Evolutionary conservation across 805 yeast species (phyloP), one percentile per base, ranked within the genome.

Genomic region (Maudiozyma bulderi): DNA sequence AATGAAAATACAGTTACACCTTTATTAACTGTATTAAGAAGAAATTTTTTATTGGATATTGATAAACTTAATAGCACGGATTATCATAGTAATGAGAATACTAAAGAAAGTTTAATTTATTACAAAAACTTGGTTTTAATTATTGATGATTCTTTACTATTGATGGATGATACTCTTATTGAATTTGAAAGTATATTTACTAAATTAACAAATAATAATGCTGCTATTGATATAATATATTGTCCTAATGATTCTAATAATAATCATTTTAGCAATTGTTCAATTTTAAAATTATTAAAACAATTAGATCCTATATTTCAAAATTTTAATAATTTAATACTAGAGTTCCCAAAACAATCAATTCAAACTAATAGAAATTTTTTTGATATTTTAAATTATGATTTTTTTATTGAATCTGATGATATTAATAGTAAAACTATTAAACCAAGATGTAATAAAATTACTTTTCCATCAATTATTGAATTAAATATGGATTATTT

Each of bases 401-500:
- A 53, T n/a, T 40, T 53, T 13, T 49, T 48, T 35, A 38, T 26
- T 6, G 38, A 49, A 20, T 39, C 44, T 15, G 10, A 28, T 40
- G 9, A 35, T 29, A 34, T 14, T n/a, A 26, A 42, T 38, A 33
- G 35, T 10, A 40, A 48, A 13, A 34, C 39, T 26, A 15, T 48
- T 5, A 29, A 28, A n/a, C 52, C 56, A 20, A 51, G 49, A 43
- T 51, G 52, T 44, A 46, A 48, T 14, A 51, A 52, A 42, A 47
- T 55, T 4, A 45, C 52, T 5, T 53, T 60, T 15, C 57, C 60
- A 5, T 44, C 49, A 14, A 45, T 54, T 2, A 35, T 30, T 9
- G 45, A 44, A 8, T 34, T 60, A 20, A 40, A 48, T 14, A 50
- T 59, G 44, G 49, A 55, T 47, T 58, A 58, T 39, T 45, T 57